phyloP scores from a whole-genome alignment of 306 rosid genomes.

The Quercus alba region DNA sequence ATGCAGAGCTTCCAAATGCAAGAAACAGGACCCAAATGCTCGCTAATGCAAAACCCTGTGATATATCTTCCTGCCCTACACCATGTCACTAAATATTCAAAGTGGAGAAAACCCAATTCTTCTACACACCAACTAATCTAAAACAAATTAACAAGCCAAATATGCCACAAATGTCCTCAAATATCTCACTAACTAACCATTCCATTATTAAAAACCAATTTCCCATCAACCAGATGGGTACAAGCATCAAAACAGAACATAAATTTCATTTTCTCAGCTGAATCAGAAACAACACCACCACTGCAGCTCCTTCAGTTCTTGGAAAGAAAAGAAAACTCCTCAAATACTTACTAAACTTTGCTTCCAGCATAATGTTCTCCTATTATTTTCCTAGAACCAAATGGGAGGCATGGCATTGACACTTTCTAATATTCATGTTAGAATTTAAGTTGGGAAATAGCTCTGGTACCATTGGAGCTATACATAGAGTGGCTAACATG shows the following conservation, averaged over 20 bases:
- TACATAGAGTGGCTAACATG: too few species aligned
- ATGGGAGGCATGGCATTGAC: background rate
- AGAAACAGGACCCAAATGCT: conserved; percentile 77
- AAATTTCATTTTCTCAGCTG: background rate
- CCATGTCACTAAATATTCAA: conserved; percentile 73
- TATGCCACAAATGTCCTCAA: background rate
- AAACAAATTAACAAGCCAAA: conserved; percentile 13
- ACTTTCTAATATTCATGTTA: background rate
- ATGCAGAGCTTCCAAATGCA: conserved; percentile 66
- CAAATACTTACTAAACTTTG: background rate
- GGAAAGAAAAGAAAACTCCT: background rate
- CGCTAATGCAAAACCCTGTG: conserved; percentile 81
- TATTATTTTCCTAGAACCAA: background rate
- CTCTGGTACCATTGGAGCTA: too few species aligned
- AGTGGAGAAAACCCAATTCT: conserved; percentile 24
- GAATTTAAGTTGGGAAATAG: too few species aligned
- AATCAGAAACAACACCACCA: background rate
- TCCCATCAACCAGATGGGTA: background rate
- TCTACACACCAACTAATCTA: background rate
- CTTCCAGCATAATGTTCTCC: background rate
- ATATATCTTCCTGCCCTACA: conserved; percentile 99
- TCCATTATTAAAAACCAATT: background rate
- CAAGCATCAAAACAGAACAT: background rate
- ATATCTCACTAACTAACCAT: too few species aligned
- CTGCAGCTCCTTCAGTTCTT: background rate